Evolutionary conservation across 169 alveolate species (phyloP).

Genomic region (Eimeria mitis): DNA sequence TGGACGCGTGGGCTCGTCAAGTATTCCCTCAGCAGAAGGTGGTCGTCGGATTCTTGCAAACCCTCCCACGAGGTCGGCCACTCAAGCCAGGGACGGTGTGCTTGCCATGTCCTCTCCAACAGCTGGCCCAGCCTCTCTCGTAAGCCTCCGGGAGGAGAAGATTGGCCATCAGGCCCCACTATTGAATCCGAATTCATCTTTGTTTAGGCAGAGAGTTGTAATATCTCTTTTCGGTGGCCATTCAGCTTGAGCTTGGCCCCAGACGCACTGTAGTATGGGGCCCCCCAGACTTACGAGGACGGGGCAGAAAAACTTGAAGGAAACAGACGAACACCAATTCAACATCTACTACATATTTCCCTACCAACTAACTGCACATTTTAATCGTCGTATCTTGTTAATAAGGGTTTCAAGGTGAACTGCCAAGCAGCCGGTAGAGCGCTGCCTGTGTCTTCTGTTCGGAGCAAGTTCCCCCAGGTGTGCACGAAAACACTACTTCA

Average conservation of each 20-base stretch:
- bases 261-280: background rate
- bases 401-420: background rate
- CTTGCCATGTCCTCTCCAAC: background rate
- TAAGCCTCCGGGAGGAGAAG: background rate
- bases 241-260: background rate
- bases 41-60: conserved; percentile 20
- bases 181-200: background rate
- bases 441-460: background rate
- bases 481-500: background rate
- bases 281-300: background rate
- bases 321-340: background rate
- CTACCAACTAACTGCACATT: background rate
- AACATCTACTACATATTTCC: background rate
- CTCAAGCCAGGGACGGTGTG: conserved; percentile 70
- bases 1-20: conserved; percentile 32
- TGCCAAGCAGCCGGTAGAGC: background rate
- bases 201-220: background rate
- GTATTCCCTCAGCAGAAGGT: conserved; percentile 21
- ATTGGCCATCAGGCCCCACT: background rate
- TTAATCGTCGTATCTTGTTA: background rate
- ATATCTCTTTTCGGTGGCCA: background rate
- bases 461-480: background rate
- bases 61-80: conserved; percentile 66
- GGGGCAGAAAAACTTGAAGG: background rate
- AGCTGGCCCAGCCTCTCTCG: conserved; percentile 1